Evolutionary conservation across 768 basidiomycete species (phyloP), one percentile per base, ranked within the genome.

Genomic region (Boletus rufocinnamomeus): DNA sequence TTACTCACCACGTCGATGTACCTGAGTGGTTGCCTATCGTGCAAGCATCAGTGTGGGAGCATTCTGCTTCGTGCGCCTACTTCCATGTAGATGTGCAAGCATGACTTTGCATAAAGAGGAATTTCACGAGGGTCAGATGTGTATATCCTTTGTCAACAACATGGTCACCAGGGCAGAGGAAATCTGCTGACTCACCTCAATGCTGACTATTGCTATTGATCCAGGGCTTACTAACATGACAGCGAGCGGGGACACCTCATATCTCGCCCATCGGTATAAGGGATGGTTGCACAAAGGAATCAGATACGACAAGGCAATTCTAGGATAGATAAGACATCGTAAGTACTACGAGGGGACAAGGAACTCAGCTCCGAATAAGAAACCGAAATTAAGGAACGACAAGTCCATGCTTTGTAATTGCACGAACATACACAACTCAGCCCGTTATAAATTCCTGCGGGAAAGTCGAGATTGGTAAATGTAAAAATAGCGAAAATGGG

Each of bases 401-500:
- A 34, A 9, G 56, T 56, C 51, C 60, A 48, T 57, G 59, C 45
- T 50, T 55, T 58, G 56, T 55, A 54, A 59, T 57, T 34, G 59
- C 59, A 53, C 37, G 53, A 52, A 53, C 56, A 57, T 52, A 57
- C 41, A 56, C 44, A 46, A 50, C 61, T 55, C 56, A 48, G 45
- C 58, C 57, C 57, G 53, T 56, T n/a, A 58, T 57, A 50, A 56
- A 52, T 57, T 56, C 63, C 69, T 49, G 59, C 69, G 59, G 58
- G 57, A 58, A 59, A 59, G 28, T 53, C 57, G 54, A 65, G 41
- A 45, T 54, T 45, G 63, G 34, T 25, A 57, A n/a, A 55, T 40
- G 49, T 48, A 53, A 65, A 52, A 64, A 58, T 52, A 61, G 43
- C 50, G 38, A 56, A 16, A 19, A 50, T 58, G 58, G 25, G 32